Base-by-base conservation (phyloP, 1,139 yeast species). In the Scheffersomyces insectosa region DNA sequence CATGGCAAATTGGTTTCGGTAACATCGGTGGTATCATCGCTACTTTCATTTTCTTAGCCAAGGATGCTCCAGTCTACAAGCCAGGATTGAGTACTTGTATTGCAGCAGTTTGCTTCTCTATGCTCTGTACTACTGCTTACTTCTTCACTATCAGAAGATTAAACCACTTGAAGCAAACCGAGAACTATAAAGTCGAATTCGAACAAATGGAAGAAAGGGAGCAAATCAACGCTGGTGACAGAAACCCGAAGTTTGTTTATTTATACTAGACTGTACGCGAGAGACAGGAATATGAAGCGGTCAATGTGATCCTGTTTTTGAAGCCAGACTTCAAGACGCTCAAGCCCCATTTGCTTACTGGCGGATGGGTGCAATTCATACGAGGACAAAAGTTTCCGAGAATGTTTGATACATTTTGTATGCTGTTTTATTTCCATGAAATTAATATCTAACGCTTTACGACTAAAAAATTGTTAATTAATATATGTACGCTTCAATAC, bases 21-120 rank as follows among this genome's bases (percentile, higher is more conserved):
- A 86, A 87, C 64, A 83, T 85, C 57, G 95, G 95, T 48, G 95
- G 93, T 56, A 86, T 86, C 57, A 78, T 86, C 48, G 72, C 91
- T 11, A 80, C 90, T 2, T 85, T 75, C 56, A 67, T 83, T 25
- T 85, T 80, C 68, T 69, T 82, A 40, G 55, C 74, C 31, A 62
- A 64, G 38, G 88, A 82, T 50, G 77, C 86, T 29, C 89, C 89
- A 14, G 67, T 62, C 28, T 85, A 79, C 63, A 69, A 57, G 29
- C 80, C 75, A 28, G 91, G 90, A 40, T 68, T 84, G 43, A 64
- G 69, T 39, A 76, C 75, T 39, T 66, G 82, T 42, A 63, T 87
- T 39, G 82, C 82, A 0, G 75, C 80, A 44, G 70, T 77, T 27
- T 66, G 70, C 2, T 67, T 86, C 49, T 70, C 88, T 2, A 68